Evolutionary conservation across 306 rosid species (phyloP).

Genomic region (Bauhinia variegata): DNA sequence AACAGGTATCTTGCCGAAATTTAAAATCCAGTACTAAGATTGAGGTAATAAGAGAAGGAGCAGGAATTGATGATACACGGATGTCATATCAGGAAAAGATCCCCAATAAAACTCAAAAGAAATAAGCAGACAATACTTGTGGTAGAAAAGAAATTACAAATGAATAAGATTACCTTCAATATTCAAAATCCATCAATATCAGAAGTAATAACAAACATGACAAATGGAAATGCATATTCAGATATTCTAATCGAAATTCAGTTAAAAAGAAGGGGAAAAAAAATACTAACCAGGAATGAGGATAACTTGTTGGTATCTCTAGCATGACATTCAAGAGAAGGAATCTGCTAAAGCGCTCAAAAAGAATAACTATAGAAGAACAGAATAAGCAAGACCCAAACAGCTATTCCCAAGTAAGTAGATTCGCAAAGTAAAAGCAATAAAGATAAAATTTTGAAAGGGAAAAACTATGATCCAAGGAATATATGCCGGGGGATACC

Average conservation of each 20-base stretch:
- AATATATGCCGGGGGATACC: conserved; percentile 40
- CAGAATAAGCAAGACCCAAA: conserved; percentile 44
- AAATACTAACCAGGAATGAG: conserved; percentile 52
- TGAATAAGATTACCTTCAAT: conserved; percentile 26
- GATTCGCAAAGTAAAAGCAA: conserved; percentile 47
- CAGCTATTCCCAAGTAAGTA: conserved; percentile 43
- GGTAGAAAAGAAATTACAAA: conserved; percentile 36
- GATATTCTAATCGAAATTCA: conserved; percentile 36
- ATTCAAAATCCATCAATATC: conserved; percentile 34
- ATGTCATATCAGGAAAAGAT: conserved; percentile 45
- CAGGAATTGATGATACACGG: conserved; percentile 3
- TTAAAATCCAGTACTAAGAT: conserved; percentile 1
- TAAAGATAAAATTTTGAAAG: conserved; percentile 29
- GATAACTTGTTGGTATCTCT: conserved; percentile 41
- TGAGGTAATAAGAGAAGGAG: conserved; percentile 31
- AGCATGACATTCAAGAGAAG: conserved; percentile 41
- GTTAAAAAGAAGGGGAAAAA: conserved; percentile 10
- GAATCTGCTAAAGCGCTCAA: conserved; percentile 48
- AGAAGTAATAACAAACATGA: conserved; percentile 19
- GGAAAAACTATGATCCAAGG: conserved; percentile 45
- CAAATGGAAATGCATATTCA: conserved; percentile 26
- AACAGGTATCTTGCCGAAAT: conserved; percentile 29
- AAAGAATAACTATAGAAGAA: conserved; percentile 41
- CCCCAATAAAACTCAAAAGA: conserved; percentile 43
- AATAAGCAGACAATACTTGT: conserved; percentile 23